phyloP scores from a whole-genome alignment of 768 basidiomycete species.

The Leccinum imitatum region DNA sequence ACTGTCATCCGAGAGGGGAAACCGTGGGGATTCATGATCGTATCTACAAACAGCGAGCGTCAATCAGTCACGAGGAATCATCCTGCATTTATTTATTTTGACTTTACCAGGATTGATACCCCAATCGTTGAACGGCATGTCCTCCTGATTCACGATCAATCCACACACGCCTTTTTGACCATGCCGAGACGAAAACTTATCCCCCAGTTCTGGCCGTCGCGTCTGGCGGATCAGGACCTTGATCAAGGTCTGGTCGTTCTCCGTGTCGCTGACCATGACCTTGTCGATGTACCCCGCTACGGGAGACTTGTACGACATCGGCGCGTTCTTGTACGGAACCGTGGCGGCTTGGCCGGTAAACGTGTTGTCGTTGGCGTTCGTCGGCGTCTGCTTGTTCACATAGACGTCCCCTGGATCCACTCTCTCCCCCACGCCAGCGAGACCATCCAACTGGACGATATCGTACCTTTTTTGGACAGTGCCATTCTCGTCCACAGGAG shows the following conservation, averaged over 20 bases:
- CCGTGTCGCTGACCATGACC: slow-evolving; percentile 95
- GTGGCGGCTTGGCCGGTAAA: slow-evolving; percentile 82
- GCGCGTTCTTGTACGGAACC: slow-evolving; percentile 88
- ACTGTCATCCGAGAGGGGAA: slow-evolving; percentile 99
- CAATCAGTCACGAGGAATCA: slow-evolving; percentile 12
- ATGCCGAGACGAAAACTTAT: slow-evolving; percentile 97
- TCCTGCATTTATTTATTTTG: neutral
- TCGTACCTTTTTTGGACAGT: slow-evolving; percentile 80
- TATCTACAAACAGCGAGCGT: slow-evolving; percentile 54
- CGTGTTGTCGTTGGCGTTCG: slow-evolving; percentile 89
- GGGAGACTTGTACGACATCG: slow-evolving; percentile 91
- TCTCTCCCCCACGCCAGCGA: slow-evolving; percentile 92
- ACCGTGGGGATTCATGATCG: slow-evolving; percentile 99
- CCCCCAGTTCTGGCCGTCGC: slow-evolving; percentile 91
- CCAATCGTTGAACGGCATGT: slow-evolving; percentile 99
- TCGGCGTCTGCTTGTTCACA: slow-evolving; percentile 95
- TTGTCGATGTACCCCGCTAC: slow-evolving; percentile 96
- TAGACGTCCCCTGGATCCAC: slow-evolving; percentile 93
- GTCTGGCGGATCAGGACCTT: slow-evolving; percentile 98
- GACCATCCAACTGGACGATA: slow-evolving; percentile 88
- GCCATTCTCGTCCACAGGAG: slow-evolving; percentile 82
- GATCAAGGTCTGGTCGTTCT: slow-evolving; percentile 94
- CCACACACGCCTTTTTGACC: slow-evolving; percentile 99
- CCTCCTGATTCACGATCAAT: slow-evolving; percentile 96
- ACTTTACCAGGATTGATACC: slow-evolving; percentile 81